Evolutionary conservation across 2,329 filamentous ascomycete genomes (phyloP).

Genomic region (Didymella keratinophila): DNA sequence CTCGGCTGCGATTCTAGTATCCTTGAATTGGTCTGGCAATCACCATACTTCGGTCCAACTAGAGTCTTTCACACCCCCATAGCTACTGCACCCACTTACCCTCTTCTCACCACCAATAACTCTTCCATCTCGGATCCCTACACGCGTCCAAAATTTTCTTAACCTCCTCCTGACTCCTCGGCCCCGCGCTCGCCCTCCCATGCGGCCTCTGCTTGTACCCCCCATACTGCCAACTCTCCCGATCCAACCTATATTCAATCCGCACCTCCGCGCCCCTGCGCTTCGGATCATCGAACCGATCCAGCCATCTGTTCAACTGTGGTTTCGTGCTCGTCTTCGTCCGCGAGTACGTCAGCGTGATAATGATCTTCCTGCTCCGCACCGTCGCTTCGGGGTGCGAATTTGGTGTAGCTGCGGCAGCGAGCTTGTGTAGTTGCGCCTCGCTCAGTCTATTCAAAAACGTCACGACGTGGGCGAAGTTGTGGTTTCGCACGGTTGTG

Average conservation of each 20-base stretch:
- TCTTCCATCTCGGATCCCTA: background rate
- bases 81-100: too few relatives aligned
- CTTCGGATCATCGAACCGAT: constrained; percentile 17
- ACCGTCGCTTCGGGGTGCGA: background rate
- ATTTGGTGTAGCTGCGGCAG: background rate
- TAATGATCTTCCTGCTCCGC: background rate
- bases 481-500: constrained; percentile 27
- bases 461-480: constrained; percentile 28
- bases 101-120: too few relatives aligned
- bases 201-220: constrained; percentile 9
- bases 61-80: too few relatives aligned
- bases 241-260: constrained; percentile 15
- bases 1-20: too few relatives aligned
- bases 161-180: constrained; percentile 4
- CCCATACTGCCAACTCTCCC: constrained; percentile 1
- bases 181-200: background rate
- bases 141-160: background rate
- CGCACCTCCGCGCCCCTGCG: constrained; percentile 19
- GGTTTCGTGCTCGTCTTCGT: constrained; percentile 16
- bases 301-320: constrained; percentile 24
- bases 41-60: too few relatives aligned
- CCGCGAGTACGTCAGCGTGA: constrained; percentile 14
- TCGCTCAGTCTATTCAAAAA: constrained; percentile 27
- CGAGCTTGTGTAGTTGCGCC: constrained; percentile 17
- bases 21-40: too few relatives aligned